phyloP scores from a whole-genome alignment of 2,329 filamentous ascomycete species.

The Stagonosporopsis vannaccii region DNA sequence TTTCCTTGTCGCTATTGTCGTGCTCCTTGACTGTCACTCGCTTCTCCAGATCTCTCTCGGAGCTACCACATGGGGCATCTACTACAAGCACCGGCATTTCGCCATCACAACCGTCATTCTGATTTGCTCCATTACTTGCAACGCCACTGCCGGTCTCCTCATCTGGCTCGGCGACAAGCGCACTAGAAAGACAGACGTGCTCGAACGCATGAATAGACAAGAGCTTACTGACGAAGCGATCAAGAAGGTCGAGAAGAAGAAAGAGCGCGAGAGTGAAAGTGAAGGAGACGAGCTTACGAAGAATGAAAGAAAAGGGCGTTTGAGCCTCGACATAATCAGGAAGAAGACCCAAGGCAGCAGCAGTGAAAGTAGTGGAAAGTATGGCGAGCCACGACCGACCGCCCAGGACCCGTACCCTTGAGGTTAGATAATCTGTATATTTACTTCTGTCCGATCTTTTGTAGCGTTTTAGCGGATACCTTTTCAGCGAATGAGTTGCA shows the following conservation, averaged over 20 bases:
- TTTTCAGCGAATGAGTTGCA: not conserved
- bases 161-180: constrained; percentile 78
- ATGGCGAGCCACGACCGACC: constrained; percentile 14
- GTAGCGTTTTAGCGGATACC: constrained; percentile 19
- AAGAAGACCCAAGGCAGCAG: constrained; percentile 19
- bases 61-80: constrained; percentile 78
- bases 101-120: constrained; percentile 84
- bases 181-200: constrained; percentile 85
- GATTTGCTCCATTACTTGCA: constrained; percentile 77
- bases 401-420: constrained; percentile 17
- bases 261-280: constrained; percentile 49
- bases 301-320: constrained; percentile 26
- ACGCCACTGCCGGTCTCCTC: constrained; percentile 76
- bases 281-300: constrained; percentile 31
- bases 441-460: not conserved
- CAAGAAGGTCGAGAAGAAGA: constrained; percentile 59
- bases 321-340: constrained; percentile 28
- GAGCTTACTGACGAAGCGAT: constrained; percentile 74
- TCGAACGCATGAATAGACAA: constrained; percentile 78
- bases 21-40: constrained; percentile 80
- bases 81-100: constrained; percentile 71
- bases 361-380: constrained; percentile 22
- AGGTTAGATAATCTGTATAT: not conserved
- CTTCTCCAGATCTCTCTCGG: constrained; percentile 82
- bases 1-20: constrained; percentile 77